Base-by-base conservation (phyloP, 2,329 filamentous ascomycete genomes). In the Domatiomyces catenatus region DNA sequence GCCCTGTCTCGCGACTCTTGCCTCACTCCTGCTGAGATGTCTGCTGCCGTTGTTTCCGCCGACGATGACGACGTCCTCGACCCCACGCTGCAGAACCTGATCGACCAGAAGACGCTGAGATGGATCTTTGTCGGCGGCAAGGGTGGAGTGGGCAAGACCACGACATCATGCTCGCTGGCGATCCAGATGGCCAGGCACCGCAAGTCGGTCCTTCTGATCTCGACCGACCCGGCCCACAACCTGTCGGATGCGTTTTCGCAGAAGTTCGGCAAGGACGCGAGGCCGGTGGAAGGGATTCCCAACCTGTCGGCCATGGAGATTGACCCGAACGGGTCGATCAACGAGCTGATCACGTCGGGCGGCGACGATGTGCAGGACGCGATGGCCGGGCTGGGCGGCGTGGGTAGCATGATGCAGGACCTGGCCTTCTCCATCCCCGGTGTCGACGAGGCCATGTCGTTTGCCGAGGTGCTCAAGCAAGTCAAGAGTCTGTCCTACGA, bases 61-160 rank as follows among this genome's bases (percentile, higher is more conserved):
- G 82, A 85, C 69, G 83, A 85, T 69, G 83, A 60, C 44, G 84
- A 88, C 65, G 74, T 79, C 61, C 81, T 96, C 72, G 89, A 94
- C 73, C 89, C 92, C 46, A 87, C 86, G 48, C 85, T 98, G 63
- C 86, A 95, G 72, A 85, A 86, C 57, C 88, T 98, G 64, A 80
- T 98, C 62, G 87, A 94, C 73, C 92, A 98, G 70, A 87, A 88
- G 69, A 83, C 86, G 32, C 81, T 98, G 50, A 86, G 92, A 66
- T 98, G 92, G 92, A 94, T 98, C 70, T 98, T 98, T 63, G 92
- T 98, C 54, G 92, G 92, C 63, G 92, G 92, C 59, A 98, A 98
- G 72, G 92, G 92, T 63, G 92, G 92, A 66, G 92, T 98, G 45
- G 92, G 92, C 67, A 98, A 98, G 75, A 98, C 92, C 24, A 98